Evolutionary conservation across 805 yeast genomes (phyloP).

Genomic region (Maudiozyma barnettii): DNA sequence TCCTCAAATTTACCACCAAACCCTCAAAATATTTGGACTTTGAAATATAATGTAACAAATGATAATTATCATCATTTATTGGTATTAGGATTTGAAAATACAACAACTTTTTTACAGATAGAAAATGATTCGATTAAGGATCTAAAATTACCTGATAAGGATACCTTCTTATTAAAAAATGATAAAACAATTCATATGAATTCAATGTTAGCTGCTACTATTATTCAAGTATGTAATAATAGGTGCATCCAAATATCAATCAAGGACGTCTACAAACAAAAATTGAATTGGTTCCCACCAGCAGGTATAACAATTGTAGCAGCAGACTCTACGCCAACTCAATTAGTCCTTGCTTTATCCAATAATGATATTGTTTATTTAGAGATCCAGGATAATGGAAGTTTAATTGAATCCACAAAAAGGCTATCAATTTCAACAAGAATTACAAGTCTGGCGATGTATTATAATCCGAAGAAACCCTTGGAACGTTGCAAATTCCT

Average conservation of each 20-base stretch:
- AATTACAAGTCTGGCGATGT: conserved; percentile 45
- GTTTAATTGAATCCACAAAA: conserved; percentile 59
- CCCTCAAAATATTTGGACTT: conserved; percentile 57
- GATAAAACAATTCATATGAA: conserved; percentile 59
- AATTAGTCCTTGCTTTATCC: conserved; percentile 61
- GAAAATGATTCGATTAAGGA: conserved; percentile 54
- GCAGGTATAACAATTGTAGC: conserved; percentile 54
- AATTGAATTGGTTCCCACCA: conserved; percentile 76
- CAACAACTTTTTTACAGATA: conserved; percentile 18
- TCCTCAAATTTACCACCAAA: conserved; percentile 65
- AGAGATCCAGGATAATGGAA: conserved; percentile 36
- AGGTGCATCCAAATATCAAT: conserved; percentile 54
- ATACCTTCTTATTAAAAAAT: conserved; percentile 46
- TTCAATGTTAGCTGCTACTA: conserved; percentile 52
- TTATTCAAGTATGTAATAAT: conserved; percentile 63
- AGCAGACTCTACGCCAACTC: conserved; percentile 58
- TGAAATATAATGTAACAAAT: conserved; percentile 32
- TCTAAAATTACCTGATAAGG: conserved; percentile 58
- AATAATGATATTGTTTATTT: conserved; percentile 62
- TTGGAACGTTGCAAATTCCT: conserved; percentile 40
- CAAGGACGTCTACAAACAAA: conserved; percentile 22
- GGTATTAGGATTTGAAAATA: conserved; percentile 16
- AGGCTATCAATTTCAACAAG: conserved; percentile 43
- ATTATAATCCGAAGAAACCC: conserved; percentile 28
- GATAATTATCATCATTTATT: conserved; percentile 19